Evolutionary conservation across 176 grass and related monocot species (phyloP), one percentile per base, ranked within the genome.

Genomic region (Musa schizocarpa): DNA sequence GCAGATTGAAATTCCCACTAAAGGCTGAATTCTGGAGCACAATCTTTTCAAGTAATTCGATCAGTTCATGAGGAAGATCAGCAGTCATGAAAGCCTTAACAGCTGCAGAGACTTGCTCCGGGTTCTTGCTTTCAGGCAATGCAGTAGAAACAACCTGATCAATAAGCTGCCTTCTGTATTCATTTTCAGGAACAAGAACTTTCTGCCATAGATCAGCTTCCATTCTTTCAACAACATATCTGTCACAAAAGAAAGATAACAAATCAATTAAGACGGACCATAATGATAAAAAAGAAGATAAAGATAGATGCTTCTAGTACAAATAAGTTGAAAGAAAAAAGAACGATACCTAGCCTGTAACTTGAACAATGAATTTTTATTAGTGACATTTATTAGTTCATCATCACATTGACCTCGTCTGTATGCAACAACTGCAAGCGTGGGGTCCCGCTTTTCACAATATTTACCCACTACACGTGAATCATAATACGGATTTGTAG

Each of bases 61-160:
- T 98, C 13, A 98, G 75, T 82, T 98, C 95, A 76, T 98, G 95
- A 17, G 95, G 90, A 14, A 98, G 90, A 73, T 98, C 95, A 87
- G 95, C 90, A 51, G 88, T 93, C 95, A 98, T 98, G 80, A 98
- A 98, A 80, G 95, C 95, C 80, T 99, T 94, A 80, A 99, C 95
- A 63, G 95, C 95, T 80, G 95, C 90, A 83, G 95, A 99, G 13
- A 99, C 90, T 94, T 99, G 95, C 72, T 94, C 95, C 13, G 95
- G 95, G 75, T 86, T 99, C 88, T 92, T 99, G 90, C 90, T 91
- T 76, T 99, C 95, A 78, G 95, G 95, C 69, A 94, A 82, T 14
- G 95, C 95, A 0, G 95, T 99, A 48, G 90, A 94, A 87, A 99
- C 95, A 82, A 99, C 95, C 86, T 99, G 90, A 79, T 94, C 95